Base-by-base conservation (phyloP, 208 protist genomes). In the Naegleria gruberi region DNA sequence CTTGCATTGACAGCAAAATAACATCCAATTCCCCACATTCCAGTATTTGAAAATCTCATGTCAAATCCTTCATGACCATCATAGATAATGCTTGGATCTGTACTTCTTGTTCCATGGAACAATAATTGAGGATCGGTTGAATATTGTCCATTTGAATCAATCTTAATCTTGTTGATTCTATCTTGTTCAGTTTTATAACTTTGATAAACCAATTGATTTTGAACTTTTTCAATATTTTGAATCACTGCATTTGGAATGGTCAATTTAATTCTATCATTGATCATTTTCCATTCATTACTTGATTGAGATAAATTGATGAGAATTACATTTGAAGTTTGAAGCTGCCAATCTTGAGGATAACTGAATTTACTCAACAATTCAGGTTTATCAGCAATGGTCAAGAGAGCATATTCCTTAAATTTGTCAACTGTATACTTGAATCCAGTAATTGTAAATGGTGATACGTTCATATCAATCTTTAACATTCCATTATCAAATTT, bases 1-100 rank as follows among this genome's bases (percentile, higher is more conserved):
- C 42, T 37, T 23, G 89, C 89, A 26, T 90, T 90, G 0, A 23
- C 5, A 30, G 89, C 89, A 84, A 90, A 90, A 45, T 90, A 90
- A 43, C 12, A 46, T 88, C 74, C 89, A 23, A 34, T 40, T 43
- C 89, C 89, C 89, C 89, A 90, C 55, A 90, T 77, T 44, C 89
- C 89, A 34, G 44, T 5, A 26, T 6, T 23, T 37, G 42, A 90
- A 44, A 90, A 90, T 44, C 89, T 30, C n/a, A 43, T 83, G 44
- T 83, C 77, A 44, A 83, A 83, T 26, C 77, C 77, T n/a, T 83
- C 77, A 44, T 83, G 77, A 0, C 77, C 77, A 44, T 83, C 26
- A 43, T 83, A 83, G 44, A 83, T 44, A 5, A 44, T 4, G 23
- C 5, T 4, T 44, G 77, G 77, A 83, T 83, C 40, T 19, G 77